Evolutionary conservation across 2,329 filamentous ascomycete genomes (phyloP).

Genomic region (Fusarium abutilonis): DNA sequence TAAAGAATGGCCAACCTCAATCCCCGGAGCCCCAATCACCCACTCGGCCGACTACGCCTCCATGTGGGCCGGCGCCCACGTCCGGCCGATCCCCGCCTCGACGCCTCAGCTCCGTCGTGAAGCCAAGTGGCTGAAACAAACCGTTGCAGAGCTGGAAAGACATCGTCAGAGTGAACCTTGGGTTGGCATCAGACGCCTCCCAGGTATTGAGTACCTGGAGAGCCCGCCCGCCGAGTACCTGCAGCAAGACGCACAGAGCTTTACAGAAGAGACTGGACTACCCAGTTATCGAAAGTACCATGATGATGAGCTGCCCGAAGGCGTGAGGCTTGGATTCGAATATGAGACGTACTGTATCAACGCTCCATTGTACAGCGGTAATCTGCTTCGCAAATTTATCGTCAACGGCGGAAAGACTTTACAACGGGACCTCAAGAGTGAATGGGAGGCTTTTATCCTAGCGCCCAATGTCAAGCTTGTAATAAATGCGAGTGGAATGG

Average conservation of each 20-base stretch:
- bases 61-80: slow-evolving; percentile 67
- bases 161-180: slow-evolving; percentile 42
- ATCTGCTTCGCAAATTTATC: slow-evolving; percentile 48
- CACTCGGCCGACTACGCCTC: slow-evolving; percentile 61
- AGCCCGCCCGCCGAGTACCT: slow-evolving; percentile 53
- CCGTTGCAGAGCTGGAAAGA: slow-evolving; percentile 41
- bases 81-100: slow-evolving; percentile 58
- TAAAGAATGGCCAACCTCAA: slow-evolving; percentile 51
- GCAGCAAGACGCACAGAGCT: slow-evolving; percentile 43
- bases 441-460: slow-evolving; percentile 48
- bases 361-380: slow-evolving; percentile 62
- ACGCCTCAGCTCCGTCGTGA: slow-evolving; percentile 48
- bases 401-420: slow-evolving; percentile 46
- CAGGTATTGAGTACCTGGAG: slow-evolving; percentile 64
- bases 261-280: slow-evolving; percentile 45
- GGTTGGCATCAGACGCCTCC: slow-evolving; percentile 60
- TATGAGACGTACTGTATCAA: slow-evolving; percentile 67
- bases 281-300: slow-evolving; percentile 45
- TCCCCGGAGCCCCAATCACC: slow-evolving; percentile 44
- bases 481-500: slow-evolving; percentile 50
- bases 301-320: slow-evolving; percentile 52
- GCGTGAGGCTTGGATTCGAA: slow-evolving; percentile 58
- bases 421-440: slow-evolving; percentile 44
- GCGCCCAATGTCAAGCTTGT: slow-evolving; percentile 40
- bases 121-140: slow-evolving; percentile 47